Evolutionary conservation across 1,284 basidiomycete species (phyloP).

Genomic region (Trichosporon faecale): DNA sequence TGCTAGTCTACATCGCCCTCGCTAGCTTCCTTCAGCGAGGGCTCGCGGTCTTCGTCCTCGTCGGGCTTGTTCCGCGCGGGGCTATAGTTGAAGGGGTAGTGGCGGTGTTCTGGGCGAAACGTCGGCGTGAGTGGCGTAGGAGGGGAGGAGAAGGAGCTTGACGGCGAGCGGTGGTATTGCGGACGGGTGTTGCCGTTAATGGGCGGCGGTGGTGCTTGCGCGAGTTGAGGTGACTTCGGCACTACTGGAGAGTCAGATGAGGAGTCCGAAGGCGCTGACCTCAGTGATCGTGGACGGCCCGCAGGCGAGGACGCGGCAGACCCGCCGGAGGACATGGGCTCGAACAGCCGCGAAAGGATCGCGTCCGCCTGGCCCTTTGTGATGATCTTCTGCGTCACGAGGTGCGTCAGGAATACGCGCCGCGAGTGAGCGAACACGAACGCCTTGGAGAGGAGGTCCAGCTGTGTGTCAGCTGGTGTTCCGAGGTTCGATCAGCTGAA

Average conservation of each 20-base stretch:
- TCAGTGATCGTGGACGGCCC: background rate
- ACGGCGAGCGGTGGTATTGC: background rate
- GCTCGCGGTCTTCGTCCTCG: background rate
- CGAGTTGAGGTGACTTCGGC: background rate
- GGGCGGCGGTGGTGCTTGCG: background rate
- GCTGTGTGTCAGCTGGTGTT: constrained; percentile 16
- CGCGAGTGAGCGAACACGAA: constrained; percentile 15
- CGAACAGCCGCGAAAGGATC: background rate
- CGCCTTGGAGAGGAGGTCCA: constrained; percentile 13
- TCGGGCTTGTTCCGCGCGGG: background rate
- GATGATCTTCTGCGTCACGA: constrained; percentile 8
- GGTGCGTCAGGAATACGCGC: constrained; percentile 1
- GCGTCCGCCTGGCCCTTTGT: constrained; percentile 8
- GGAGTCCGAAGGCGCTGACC: background rate
- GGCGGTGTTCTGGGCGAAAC: background rate
- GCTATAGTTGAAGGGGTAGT: background rate
- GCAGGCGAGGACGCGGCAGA: background rate
- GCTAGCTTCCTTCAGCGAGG: background rate
- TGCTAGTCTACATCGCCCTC: constrained; percentile 8
- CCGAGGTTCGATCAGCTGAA: background rate
- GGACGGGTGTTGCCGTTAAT: background rate
- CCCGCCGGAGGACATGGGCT: background rate
- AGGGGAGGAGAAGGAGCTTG: background rate
- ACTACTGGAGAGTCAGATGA: background rate
- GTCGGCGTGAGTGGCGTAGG: background rate